phyloP scores from a whole-genome alignment of 257 asterid genomes.

The Solanum virginianum region DNA sequence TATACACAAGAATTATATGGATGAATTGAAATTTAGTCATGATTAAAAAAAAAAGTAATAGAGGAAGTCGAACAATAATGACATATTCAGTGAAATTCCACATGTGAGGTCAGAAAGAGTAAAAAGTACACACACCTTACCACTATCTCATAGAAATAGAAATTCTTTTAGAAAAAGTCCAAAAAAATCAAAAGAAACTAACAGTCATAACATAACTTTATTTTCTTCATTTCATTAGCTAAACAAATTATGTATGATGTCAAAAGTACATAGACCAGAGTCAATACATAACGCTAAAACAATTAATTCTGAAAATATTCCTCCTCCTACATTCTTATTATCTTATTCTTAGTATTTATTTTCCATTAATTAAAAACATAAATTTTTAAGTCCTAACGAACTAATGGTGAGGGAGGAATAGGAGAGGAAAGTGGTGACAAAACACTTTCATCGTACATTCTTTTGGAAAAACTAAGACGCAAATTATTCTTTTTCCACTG shows the following conservation, averaged over 20 bases:
- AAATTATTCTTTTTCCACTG: constrained; percentile 23
- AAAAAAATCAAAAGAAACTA: not conserved
- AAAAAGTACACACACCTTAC: no score
- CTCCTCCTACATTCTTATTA: not conserved
- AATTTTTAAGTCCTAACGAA: not conserved
- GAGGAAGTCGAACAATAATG: no score
- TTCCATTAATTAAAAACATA: not conserved
- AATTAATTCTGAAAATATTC: not conserved
- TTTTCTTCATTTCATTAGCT: not conserved
- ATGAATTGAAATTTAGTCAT: no score
- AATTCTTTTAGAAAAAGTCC: not conserved
- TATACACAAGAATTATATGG: no score
- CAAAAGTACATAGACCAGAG: not conserved
- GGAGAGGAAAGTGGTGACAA: constrained; percentile 44
- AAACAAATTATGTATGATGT: not conserved
- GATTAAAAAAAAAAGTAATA: no score
- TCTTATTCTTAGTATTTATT: not conserved
- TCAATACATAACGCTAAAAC: not conserved
- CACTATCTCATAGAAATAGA: no score
- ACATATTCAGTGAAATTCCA: no score
- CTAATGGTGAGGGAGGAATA: constrained; percentile 31
- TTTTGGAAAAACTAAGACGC: constrained; percentile 23
- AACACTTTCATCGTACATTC: constrained; percentile 14
- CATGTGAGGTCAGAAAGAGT: no score
- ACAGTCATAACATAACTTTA: not conserved